These are phyloP conservation scores for Candida qinlingensis DNA, from an alignment of 805 yeast species.

Conservation along the genomic window DNA sequence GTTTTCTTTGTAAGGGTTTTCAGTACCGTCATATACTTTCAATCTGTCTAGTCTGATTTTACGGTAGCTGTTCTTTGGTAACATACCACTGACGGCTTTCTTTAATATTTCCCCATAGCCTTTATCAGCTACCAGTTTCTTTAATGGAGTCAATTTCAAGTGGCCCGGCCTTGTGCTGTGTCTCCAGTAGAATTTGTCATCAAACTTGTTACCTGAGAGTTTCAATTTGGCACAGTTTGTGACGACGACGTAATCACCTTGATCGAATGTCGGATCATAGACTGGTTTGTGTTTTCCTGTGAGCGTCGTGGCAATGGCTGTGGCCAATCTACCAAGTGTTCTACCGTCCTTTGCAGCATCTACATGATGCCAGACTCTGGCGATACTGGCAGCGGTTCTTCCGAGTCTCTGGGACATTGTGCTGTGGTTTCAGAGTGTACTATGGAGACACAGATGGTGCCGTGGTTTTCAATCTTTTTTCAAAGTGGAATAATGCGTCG, in stretches of 20 bases:
- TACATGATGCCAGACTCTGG: slow-evolving; percentile 93
- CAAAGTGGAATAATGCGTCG: neutral
- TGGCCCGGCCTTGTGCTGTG: slow-evolving; percentile 91
- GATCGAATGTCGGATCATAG: slow-evolving; percentile 69
- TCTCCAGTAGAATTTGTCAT: slow-evolving; percentile 79
- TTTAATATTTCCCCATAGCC: slow-evolving; percentile 85
- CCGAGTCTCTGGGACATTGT: slow-evolving; percentile 26
- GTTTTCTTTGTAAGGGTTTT: slow-evolving; percentile 81
- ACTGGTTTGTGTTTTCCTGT: slow-evolving; percentile 98
- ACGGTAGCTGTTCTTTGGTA: slow-evolving; percentile 86
- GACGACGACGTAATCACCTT: slow-evolving; percentile 96
- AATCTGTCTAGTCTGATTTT: slow-evolving; percentile 75
- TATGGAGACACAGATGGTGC: no score
- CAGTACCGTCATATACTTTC: slow-evolving; percentile 82
- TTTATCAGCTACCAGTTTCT: slow-evolving; percentile 62
- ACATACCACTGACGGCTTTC: slow-evolving; percentile 93
- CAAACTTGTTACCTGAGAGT: slow-evolving; percentile 80
- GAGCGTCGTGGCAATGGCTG: slow-evolving; percentile 78
- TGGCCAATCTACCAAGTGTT: slow-evolving; percentile 88
- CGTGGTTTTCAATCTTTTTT: neutral
- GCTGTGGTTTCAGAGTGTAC: no score
- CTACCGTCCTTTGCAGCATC: slow-evolving; percentile 82
- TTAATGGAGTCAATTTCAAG: slow-evolving; percentile 78
- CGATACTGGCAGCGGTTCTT: slow-evolving; percentile 63
- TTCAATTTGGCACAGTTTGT: slow-evolving; percentile 82